Percentiles rank a stretch among this genome's conserved stretches.
These are phyloP conservation scores for Boletus sp. DNA, from an alignment of 768 basidiomycete species.

Conservation along the genomic window DNA sequence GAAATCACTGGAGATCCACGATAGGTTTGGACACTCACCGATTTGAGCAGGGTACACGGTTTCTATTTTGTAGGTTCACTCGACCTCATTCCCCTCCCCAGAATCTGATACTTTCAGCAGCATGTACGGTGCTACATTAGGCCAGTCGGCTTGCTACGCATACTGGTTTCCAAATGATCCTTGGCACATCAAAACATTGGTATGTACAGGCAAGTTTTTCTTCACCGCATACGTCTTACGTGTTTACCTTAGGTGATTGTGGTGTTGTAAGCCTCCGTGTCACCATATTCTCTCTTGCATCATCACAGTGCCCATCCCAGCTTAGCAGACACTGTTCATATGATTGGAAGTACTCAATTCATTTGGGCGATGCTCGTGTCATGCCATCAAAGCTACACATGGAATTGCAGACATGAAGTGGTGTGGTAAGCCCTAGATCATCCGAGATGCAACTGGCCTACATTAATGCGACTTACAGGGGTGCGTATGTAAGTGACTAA, in stretches of 20 bases:
- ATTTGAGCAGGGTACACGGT: conserved; percentile 1
- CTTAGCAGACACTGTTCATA: conserved; percentile 2
- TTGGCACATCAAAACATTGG: neutral
- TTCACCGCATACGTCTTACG: neutral
- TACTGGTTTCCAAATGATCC: no score
- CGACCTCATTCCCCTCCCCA: neutral
- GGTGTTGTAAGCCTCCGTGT: neutral
- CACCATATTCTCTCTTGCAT: neutral
- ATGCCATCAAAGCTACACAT: neutral
- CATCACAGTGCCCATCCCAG: neutral
- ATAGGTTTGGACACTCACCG: neutral
- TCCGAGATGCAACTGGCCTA: neutral
- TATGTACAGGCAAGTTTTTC: neutral
- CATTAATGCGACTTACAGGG: conserved; percentile 2
- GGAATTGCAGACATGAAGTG: neutral
- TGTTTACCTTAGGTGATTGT: neutral
- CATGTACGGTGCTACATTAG: conserved; percentile 9
- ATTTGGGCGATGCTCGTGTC: neutral
- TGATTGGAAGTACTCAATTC: neutral
- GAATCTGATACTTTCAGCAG: neutral
- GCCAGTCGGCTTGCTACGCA: no score
- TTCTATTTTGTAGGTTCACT: conserved; percentile 2
- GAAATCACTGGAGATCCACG: neutral
- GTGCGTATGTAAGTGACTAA: conserved; percentile 1
- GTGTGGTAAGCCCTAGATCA: neutral